Percentiles rank a stretch among this genome's conserved stretches.
These are phyloP conservation scores for Chlamydomonas incerta DNA, from an alignment of 139 green algal species.

Conservation along the genomic window DNA sequence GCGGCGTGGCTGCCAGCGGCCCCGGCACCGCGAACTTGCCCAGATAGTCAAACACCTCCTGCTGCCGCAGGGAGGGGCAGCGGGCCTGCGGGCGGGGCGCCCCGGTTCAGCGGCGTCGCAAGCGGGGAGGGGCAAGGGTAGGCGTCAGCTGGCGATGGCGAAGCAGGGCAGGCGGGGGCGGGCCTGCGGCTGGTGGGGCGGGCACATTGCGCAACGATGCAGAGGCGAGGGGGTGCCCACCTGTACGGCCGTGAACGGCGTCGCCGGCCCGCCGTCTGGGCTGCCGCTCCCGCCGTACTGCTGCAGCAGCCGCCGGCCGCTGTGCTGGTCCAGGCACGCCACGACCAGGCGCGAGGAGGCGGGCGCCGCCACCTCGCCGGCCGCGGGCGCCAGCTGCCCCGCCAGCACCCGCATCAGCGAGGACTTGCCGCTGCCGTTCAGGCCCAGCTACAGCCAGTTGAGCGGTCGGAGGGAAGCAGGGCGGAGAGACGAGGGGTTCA, in stretches of 20 bases:
- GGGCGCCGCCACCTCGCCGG: slow-evolving; percentile 29
- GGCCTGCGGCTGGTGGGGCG: too few relatives aligned
- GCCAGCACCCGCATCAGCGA: slow-evolving; percentile 59
- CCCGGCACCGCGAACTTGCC: slow-evolving; percentile 41
- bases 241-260: slow-evolving; percentile 5
- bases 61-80: not conserved
- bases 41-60: slow-evolving; percentile 49
- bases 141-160: too few relatives aligned
- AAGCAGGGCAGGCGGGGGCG: too few relatives aligned
- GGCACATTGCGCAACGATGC: too few relatives aligned
- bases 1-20: slow-evolving; percentile 17
- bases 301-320: slow-evolving; percentile 31
- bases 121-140: too few relatives aligned
- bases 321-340: slow-evolving; percentile 35
- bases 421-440: slow-evolving; percentile 65
- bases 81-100: not conserved
- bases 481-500: too few relatives aligned
- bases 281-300: not conserved
- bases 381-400: slow-evolving; percentile 27
- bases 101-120: too few relatives aligned
- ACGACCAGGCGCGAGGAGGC: slow-evolving; percentile 26
- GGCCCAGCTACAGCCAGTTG: slow-evolving; percentile 44
- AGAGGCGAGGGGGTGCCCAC: too few relatives aligned
- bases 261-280: not conserved
- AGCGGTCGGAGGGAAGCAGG: not conserved